Percentiles rank a stretch among this genome's conserved stretches.
phyloP scores from a whole-genome alignment of 805 yeast species.

The Yarrowia sp. region DNA sequence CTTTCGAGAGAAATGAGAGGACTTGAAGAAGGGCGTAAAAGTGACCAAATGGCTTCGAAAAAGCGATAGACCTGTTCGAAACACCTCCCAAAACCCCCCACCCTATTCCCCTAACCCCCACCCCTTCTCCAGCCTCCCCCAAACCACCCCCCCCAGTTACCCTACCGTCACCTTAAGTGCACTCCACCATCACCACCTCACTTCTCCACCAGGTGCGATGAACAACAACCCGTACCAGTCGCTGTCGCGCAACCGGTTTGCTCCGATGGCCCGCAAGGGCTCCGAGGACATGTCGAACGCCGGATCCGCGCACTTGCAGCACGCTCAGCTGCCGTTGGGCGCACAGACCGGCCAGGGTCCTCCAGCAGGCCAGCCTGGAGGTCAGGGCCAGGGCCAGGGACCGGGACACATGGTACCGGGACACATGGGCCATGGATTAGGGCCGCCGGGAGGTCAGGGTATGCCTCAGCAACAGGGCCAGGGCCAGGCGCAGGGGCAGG shows the following conservation, averaged over 20 bases:
- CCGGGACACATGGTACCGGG: too few species aligned
- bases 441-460: not conserved
- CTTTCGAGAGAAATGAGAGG: not conserved
- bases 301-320: slow-evolving; percentile 30
- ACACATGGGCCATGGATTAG: not conserved
- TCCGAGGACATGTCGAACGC: slow-evolving; percentile 30
- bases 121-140: not conserved
- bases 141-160: not conserved
- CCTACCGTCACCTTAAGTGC: slow-evolving; percentile 10
- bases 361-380: not conserved
- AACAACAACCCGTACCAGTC: slow-evolving; percentile 38
- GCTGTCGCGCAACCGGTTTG: slow-evolving; percentile 36
- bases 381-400: slow-evolving; percentile 37
- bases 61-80: not conserved
- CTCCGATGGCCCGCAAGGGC: slow-evolving; percentile 33
- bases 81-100: not conserved
- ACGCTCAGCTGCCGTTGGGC: slow-evolving; percentile 18
- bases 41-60: too few species aligned
- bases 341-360: not conserved
- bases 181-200: not conserved
- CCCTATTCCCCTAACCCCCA: not conserved
- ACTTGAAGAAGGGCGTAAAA: too few species aligned
- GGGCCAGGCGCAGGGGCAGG: not conserved
- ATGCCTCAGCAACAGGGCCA: too few species aligned
- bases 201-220: not conserved